Conservation (phyloP, 2,329 filamentous ascomycete species). For the Thermomyces lanuginosus region DNA sequence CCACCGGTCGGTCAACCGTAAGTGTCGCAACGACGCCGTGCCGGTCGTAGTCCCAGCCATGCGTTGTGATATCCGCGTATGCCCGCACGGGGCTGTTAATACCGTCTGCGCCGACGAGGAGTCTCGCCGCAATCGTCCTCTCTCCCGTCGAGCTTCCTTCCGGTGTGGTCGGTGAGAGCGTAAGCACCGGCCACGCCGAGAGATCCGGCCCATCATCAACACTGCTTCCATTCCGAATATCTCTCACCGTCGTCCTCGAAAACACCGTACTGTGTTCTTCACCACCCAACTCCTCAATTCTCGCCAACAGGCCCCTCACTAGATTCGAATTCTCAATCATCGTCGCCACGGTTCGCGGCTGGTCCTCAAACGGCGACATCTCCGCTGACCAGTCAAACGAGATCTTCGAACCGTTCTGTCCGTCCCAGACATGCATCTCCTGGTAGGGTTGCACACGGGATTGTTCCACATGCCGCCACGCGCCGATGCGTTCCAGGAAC, state of each 20-base stretch:
- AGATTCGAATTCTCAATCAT: constrained; percentile 95
- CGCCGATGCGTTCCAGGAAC: constrained; percentile 69
- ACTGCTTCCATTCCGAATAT: constrained; percentile 57
- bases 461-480: constrained; percentile 60
- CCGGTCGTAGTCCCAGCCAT: constrained; percentile 84
- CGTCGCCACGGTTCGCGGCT: constrained; percentile 61
- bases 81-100: constrained; percentile 83
- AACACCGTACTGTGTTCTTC: constrained; percentile 46
- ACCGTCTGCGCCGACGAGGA: constrained; percentile 85
- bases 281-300: constrained; percentile 50
- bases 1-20: constrained; percentile 40
- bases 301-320: constrained; percentile 56
- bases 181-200: constrained; percentile 72
- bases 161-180: constrained; percentile 48
- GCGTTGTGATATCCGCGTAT: constrained; percentile 71
- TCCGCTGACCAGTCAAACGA: constrained; percentile 62
- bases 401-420: constrained; percentile 70
- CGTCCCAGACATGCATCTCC: constrained; percentile 98
- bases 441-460: constrained; percentile 72
- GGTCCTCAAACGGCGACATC: constrained; percentile 30
- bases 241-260: constrained; percentile 60
- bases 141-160: constrained; percentile 13
- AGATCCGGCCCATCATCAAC: constrained; percentile 56
- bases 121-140: constrained; percentile 54
- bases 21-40: constrained; percentile 87